These are phyloP conservation scores for Eimeria praecox DNA, from an alignment of 169 alveolate species.

Conservation along the genomic window DNA sequence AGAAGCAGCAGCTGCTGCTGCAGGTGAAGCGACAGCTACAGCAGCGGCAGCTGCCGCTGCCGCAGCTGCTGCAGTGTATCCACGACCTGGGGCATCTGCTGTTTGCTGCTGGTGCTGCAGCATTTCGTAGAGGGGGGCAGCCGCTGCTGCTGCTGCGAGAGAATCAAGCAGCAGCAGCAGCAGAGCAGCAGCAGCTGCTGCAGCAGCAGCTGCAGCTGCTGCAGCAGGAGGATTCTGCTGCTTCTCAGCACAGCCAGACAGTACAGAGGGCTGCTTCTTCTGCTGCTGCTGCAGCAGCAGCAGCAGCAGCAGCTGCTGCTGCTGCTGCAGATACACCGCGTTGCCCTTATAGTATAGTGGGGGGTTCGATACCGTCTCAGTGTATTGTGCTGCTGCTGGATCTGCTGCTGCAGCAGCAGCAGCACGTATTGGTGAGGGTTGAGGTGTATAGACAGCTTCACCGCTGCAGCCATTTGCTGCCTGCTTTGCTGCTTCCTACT, in stretches of 20 bases:
- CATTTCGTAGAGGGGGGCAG: constrained; percentile 26
- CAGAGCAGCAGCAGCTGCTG: constrained; percentile 38
- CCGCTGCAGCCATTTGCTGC: constrained; percentile 64
- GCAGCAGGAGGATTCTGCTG: background rate
- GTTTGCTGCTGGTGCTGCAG: constrained; percentile 49
- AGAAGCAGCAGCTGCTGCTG: constrained; percentile 60
- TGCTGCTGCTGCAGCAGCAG: background rate
- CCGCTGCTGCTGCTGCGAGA: constrained; percentile 52
- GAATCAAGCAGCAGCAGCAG: constrained; percentile 33
- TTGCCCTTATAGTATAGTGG: constrained; percentile 29
- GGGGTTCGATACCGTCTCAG: constrained; percentile 44
- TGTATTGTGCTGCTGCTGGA: constrained; percentile 35
- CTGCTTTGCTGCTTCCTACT: constrained; percentile 36
- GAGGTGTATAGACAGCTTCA: constrained; percentile 42
- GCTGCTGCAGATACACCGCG: background rate
- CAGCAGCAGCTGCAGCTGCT: constrained; percentile 34
- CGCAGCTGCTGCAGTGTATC: constrained; percentile 56
- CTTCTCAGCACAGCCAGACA: background rate
- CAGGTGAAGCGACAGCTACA: constrained; percentile 41
- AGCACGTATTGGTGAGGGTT: background rate
- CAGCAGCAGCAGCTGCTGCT: constrained; percentile 44
- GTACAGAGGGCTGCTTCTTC: no score
- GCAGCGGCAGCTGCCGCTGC: constrained; percentile 69
- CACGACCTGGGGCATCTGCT: constrained; percentile 46
- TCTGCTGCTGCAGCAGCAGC: constrained; percentile 23